Evolutionary conservation across 2,329 filamentous ascomycete genomes (phyloP).

Genomic region (Ophiocordyceps australis): DNA sequence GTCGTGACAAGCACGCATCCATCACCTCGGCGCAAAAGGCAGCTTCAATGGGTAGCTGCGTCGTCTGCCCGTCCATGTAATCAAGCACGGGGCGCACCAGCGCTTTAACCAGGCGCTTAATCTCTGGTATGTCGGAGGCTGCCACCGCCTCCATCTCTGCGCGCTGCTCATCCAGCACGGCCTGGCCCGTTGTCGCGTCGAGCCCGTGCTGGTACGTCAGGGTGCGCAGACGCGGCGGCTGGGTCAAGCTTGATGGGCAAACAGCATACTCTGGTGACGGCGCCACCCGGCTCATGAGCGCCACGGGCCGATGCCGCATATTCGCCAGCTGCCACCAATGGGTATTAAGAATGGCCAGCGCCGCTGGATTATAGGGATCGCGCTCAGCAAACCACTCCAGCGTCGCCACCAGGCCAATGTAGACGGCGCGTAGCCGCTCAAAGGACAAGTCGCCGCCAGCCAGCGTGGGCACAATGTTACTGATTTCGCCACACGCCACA

Average conservation of each 20-base stretch:
- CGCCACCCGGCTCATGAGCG: slow-evolving; percentile 1
- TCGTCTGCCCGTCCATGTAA: not conserved
- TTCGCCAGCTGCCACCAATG: slow-evolving; percentile 4
- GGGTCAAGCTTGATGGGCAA: not conserved
- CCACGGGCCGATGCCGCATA: slow-evolving; percentile 2
- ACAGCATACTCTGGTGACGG: slow-evolving; percentile 1
- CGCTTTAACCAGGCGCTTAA: not conserved
- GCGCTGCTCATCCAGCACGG: no score
- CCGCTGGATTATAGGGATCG: slow-evolving; percentile 3
- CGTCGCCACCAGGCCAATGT: slow-evolving; percentile 1
- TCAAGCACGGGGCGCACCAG: not conserved
- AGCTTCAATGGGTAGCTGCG: not conserved
- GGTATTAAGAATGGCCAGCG: slow-evolving; percentile 1
- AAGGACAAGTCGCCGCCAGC: slow-evolving; percentile 1
- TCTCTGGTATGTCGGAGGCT: no score
- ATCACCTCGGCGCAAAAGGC: slow-evolving; percentile 1
- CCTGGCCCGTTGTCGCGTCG: not conserved
- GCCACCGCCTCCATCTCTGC: no score
- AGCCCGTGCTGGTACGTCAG: not conserved
- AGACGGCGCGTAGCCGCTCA: slow-evolving; percentile 1
- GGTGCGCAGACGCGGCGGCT: no score
- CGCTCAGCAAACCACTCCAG: slow-evolving; percentile 1
- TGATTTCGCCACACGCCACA: slow-evolving; percentile 3
- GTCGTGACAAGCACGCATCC: not conserved
- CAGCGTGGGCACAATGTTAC: slow-evolving; percentile 3